A percentile compares a stretch with the other conserved stretches of the same genome.
Evolutionary conservation across 2,329 filamentous ascomycete genomes (phyloP).

Genomic region (Fusarium anguioides): DNA sequence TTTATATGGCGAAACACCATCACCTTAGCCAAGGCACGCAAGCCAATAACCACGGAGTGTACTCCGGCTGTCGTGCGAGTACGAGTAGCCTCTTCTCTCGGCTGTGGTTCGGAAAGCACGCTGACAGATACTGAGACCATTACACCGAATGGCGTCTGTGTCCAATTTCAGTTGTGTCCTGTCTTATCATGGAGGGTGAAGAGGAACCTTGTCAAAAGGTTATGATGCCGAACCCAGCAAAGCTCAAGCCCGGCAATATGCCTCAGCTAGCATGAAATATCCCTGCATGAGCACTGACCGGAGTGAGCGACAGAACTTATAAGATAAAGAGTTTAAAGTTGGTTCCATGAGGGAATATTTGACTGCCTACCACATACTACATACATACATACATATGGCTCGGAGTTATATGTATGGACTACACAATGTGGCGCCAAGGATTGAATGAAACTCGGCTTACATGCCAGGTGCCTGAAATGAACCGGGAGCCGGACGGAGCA

Average conservation of each 20-base stretch:
- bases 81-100: slow-evolving; percentile 34
- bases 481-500: slow-evolving; percentile 34
- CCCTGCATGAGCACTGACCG: slow-evolving; percentile 6
- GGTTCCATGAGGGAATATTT: slow-evolving; percentile 1
- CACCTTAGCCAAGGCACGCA: slow-evolving; percentile 5
- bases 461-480: slow-evolving; percentile 6
- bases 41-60: slow-evolving; percentile 25
- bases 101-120: slow-evolving; percentile 36
- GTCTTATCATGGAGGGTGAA: slow-evolving; percentile 9
- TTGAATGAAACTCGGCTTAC: slow-evolving; percentile 27
- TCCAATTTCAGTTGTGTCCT: slow-evolving; percentile 25
- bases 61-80: slow-evolving; percentile 39
- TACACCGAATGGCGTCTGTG: slow-evolving; percentile 37
- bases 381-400: background rate
- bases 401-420: slow-evolving; percentile 22
- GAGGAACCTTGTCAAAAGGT: background rate
- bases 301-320: background rate
- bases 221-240: background rate
- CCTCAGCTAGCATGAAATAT: slow-evolving; percentile 1
- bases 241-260: background rate
- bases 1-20: slow-evolving; percentile 31
- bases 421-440: slow-evolving; percentile 37
- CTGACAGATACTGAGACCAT: slow-evolving; percentile 39
- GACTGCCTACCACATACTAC: slow-evolving; percentile 11
- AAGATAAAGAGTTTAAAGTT: background rate